Evolutionary conservation across 768 basidiomycete species (phyloP), one percentile per base, ranked within the genome.

Genomic region (Russula emetica): DNA sequence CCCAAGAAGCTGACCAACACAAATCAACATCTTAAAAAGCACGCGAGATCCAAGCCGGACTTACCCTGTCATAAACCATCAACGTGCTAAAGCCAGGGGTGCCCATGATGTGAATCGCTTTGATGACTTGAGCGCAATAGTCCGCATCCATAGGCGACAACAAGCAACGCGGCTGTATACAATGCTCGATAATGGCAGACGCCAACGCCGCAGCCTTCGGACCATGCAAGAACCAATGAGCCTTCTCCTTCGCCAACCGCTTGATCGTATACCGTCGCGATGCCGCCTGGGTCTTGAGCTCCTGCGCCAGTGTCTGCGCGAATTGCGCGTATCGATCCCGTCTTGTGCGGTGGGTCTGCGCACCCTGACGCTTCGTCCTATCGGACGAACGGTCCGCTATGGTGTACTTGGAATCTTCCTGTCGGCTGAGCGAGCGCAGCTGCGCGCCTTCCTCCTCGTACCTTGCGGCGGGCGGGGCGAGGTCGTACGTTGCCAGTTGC

Each of bases 91-190:
- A 99, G 2, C 88, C 88, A 10, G 86, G 84, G 0, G 95, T 95
- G n/a, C 92, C 94, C 72, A 88, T 84, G 16, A 83, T 81, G 69
- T 99, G 97, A 64, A 98, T 78, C 16, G 88, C 80, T 71, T 89
- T 89, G 73, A 98, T 89, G 70, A 98, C 88, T 68, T 92, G 90
- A 2, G 92, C 88, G 61, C 93, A 94, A 69, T 87, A 99, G 61
- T 96, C 89, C 28, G 97, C 96, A 74, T 99, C 97, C 85, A 94
- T 92, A 0, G 94, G 94, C 0, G 96, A 96, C n/a, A 98, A 77
- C 45, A 98, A 78, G 67, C 88, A 90, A 32, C 97, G 85, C 13
- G 97, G 96, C 71, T 91, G 88, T 65, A 99, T 85, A 72, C 97
- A 98, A 71, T 96, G 85, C 71, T 97, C 92, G 66, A 93, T 87